Evolutionary conservation across 371 early-diverging fungal genomes (phyloP), one percentile per base, ranked within the genome.

Genomic region (Saksenaea oblongispora): DNA sequence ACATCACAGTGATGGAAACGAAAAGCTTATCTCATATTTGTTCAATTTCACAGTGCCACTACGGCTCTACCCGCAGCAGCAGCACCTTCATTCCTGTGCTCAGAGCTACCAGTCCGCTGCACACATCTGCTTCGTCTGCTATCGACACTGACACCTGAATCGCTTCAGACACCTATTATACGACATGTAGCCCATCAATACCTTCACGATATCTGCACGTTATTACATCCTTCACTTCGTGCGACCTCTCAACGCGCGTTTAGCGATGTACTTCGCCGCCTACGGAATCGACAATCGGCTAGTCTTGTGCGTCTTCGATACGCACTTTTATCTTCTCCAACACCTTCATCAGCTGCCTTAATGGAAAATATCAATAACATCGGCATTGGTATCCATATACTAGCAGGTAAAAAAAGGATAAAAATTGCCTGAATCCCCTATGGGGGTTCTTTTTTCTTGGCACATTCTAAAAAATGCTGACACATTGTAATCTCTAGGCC

Each of bases 31-130:
- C n/a, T n/a, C n/a, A n/a, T n/a, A n/a, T n/a, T n/a, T n/a, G n/a
- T n/a, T n/a, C n/a, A n/a, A n/a, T n/a, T n/a, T n/a, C n/a, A n/a
- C n/a, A 27, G 22, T 5, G 26, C 51, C 10, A 39, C 39, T 47
- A 47, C 51, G 5, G 9, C 71, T 39, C 58, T 63, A 11, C 78
- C 83, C 47, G 51, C 71, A 51, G 79, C 76, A 28, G 82, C 74
- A 14, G 64, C 87, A 7, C 79, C 91, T 9, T 71, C 79, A 18
- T 91, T 91, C 61, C 69, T 91, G 60, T 83, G 87, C 58, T 80
- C 79, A 57, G 91, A 91, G 66, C 62, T 91, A 56, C 90, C 91
- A 13, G 78, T 90, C 34, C 81, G 91, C 42, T 83, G 87, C 27
- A 84, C 87, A 15, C 90, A 91, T 62, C 81, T 87, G 9, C 71